Base-by-base conservation (phyloP, 2,329 filamentous ascomycete genomes). In the Fusarium camptoceras region DNA sequence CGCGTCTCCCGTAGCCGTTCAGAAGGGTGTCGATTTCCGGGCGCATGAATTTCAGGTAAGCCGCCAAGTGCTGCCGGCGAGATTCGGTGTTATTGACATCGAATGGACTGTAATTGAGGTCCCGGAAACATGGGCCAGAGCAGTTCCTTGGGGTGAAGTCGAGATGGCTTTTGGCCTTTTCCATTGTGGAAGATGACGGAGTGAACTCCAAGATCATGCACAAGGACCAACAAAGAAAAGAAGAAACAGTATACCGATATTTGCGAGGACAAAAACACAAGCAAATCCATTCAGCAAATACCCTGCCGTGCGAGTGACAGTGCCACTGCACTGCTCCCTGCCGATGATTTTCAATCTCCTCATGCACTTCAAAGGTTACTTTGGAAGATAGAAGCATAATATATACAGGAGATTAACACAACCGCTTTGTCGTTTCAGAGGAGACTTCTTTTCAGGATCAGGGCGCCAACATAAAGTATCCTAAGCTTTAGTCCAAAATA, bases 41-140 rank as follows among this genome's bases (percentile, higher is more conserved):
- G 5, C 59, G 59, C 4, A 64, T 50, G 22, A 64, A 64, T 0
- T 12, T 8, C 10, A 64, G 24, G 14, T 51, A 64, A 0, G 27
- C n/a, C 3, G 18, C 3, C 4, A 64, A 16, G 12, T 64, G 61
- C 0, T 16, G 20, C 0, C 61, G 59, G 2, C 61, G 61, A 3
- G 24, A 15, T 4, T 24, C 7, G 2, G 31, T 28, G 4, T 58
- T 3, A 1, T n/a, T 25, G 4, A 30, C 30, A 1, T 58, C 14
- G 10, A 15, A 5, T 2, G 37, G 16, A 7, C 30, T 37, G 6
- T 55, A 27, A 7, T 15, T 28, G 1, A 34, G 37, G 18, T 47
- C 44, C 1, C 27, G 2, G 22, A 30, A 64, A 5, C 22, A 28
- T 9, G 14, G 20, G 3, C 27, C 59, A 6, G 59, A 28, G 22